A percentile compares a stretch with the other conserved stretches of the same genome.
Conservation (phyloP, 1,139 yeast genomes). For the Scheffersomyces insectosa region DNA sequence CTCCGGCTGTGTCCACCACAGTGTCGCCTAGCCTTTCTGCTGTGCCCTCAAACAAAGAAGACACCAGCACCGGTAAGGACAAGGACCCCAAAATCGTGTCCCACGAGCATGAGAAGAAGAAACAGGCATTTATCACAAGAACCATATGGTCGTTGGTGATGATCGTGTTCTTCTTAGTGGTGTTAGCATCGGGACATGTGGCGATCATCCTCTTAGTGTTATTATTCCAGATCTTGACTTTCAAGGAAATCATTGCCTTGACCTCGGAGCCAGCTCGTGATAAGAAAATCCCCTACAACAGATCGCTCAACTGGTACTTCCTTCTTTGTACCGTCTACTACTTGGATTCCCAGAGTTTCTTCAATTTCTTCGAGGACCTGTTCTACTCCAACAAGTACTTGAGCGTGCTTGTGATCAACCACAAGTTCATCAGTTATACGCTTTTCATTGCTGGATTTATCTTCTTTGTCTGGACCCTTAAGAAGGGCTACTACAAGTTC, state of each 20-base stretch:
- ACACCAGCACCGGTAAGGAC: not conserved
- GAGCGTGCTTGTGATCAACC: conserved; percentile 58
- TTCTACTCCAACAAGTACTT: conserved; percentile 45
- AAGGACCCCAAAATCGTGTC: conserved; percentile 7
- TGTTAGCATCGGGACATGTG: conserved; percentile 85
- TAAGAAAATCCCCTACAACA: conserved; percentile 78
- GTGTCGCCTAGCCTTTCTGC: not conserved
- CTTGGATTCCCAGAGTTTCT: conserved; percentile 82
- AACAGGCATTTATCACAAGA: conserved; percentile 81
- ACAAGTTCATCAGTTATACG: conserved; percentile 80
- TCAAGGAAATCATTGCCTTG: conserved; percentile 88
- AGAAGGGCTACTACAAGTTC: conserved; percentile 85
- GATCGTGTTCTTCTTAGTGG: conserved; percentile 72
- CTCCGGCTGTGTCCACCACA: conserved; percentile 1
- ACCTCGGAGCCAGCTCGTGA: conserved; percentile 83
- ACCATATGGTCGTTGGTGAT: conserved; percentile 95
- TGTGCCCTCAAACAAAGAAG: not conserved
- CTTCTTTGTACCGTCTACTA: conserved; percentile 80
- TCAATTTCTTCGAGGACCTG: conserved; percentile 54
- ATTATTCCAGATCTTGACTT: conserved; percentile 76
- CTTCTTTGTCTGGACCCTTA: conserved; percentile 83
- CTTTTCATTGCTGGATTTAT: conserved; percentile 87
- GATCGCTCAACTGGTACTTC: conserved; percentile 88
- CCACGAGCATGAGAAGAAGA: conserved; percentile 61
- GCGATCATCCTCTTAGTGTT: conserved; percentile 74